Conservation (phyloP, 2,329 filamentous ascomycete genomes). For the Metarhizium guizhouense region DNA sequence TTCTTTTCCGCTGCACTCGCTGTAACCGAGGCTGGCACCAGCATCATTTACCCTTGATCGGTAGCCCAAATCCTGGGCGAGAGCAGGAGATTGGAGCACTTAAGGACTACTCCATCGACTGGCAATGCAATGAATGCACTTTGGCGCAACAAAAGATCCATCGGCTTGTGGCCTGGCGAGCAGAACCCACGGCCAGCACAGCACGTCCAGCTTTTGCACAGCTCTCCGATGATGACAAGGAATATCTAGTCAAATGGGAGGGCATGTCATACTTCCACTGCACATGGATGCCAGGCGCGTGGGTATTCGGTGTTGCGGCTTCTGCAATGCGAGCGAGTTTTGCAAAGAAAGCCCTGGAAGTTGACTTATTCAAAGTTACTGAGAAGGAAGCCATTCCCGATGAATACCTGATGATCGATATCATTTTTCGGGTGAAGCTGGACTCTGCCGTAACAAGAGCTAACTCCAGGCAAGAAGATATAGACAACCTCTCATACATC, state of each 20-base stretch:
- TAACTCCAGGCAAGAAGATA: conserved; percentile 58
- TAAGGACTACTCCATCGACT: conserved; percentile 63
- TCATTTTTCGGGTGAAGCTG: conserved; percentile 72
- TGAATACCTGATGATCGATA: conserved; percentile 76
- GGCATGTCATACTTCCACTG: conserved; percentile 72
- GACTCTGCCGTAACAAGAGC: conserved; percentile 35
- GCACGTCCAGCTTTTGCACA: conserved; percentile 33
- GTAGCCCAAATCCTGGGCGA: conserved; percentile 21
- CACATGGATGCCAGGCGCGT: conserved; percentile 79
- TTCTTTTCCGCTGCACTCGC: conserved; percentile 73
- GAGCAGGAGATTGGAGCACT: conserved; percentile 42
- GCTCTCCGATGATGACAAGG: conserved; percentile 55
- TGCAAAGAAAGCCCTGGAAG: conserved; percentile 55
- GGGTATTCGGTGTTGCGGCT: conserved; percentile 68
- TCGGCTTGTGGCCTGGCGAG: conserved; percentile 78
- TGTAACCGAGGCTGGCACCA: conserved; percentile 79
- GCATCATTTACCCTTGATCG: conserved; percentile 61
- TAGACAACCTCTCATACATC: conserved; percentile 63
- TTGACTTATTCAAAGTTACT: conserved; percentile 53
- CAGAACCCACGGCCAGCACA: conserved; percentile 35
- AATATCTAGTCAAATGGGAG: conserved; percentile 89
- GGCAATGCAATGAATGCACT: conserved; percentile 73
- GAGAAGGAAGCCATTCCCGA: conserved; percentile 76
- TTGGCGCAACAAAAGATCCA: conserved; percentile 59
- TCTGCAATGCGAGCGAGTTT: conserved; percentile 65